Evolutionary conservation across 306 rosid genomes (phyloP), one percentile per base, ranked within the genome.

Genomic region (Chamaecrista fasciculata): DNA sequence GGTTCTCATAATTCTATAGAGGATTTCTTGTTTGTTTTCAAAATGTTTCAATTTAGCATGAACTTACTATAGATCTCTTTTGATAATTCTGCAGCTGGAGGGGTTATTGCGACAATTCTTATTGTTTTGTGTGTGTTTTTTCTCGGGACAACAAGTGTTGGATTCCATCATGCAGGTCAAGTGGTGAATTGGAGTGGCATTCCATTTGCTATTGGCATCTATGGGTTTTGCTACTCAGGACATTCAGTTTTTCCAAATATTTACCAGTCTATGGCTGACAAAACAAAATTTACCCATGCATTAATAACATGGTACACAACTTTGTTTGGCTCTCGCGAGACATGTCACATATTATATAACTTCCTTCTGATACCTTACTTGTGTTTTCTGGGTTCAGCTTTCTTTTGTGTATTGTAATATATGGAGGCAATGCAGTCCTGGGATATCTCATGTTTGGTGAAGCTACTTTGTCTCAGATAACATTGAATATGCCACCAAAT

Each of bases 181-280:
- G 25, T 76, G 2, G 77, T 89, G 37, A 83, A 89, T 18, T 87
- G 89, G 89, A 82, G 78, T 26, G 96, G 98, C 64, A 61, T 92
- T 69, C 98, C 96, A 11, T 86, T 87, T 74, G 95, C 93, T 65
- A 76, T 89, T 76, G 98, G 96, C 52, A 85, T 86, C n/a, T 84
- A 81, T 31, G 96, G 98, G 1, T 92, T 92, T 80, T 87, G 96
- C 86, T 89, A 74, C 65, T 85, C 98, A 9, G 98, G 96, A 29
- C 96, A 89, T 86, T 84, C 96, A 33, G 92, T 89, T 44, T 89
- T 92, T 59, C 98, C 96, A 36, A 92, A 92, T 74, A 81, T 92
- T 63, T 92, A 89, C 72, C 96, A 89, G 44, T 92, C 95, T 6
- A 92, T 92, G 96, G 91, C 89, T 16, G 76, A 86, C 75, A 92